Conservation (phyloP, 179 eudicot species). For the Amaranthus tricolor region DNA sequence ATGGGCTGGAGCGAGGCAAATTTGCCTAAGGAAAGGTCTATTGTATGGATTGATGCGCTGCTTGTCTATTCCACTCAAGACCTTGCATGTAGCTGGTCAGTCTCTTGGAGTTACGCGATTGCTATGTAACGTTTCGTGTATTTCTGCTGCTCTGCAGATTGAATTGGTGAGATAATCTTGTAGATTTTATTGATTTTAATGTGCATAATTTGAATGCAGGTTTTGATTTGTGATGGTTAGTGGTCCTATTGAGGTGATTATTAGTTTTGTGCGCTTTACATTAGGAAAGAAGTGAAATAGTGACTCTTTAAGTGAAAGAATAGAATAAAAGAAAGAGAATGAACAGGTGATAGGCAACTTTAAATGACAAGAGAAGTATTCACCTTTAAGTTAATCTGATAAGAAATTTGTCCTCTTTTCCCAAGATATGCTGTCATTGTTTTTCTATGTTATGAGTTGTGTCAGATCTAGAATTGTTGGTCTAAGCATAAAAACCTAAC, state of each 20-base stretch:
- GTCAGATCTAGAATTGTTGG: not conserved
- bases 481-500: not conserved
- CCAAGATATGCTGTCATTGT: not conserved
- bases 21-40: slow-evolving; percentile 66
- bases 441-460: not conserved
- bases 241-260: not conserved
- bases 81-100: slow-evolving; percentile 66
- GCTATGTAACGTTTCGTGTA: slow-evolving; percentile 59
- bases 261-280: not conserved
- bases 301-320: not conserved
- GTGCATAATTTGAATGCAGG: not conserved
- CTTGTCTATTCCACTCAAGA: slow-evolving; percentile 65
- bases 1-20: slow-evolving; percentile 73
- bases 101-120: slow-evolving; percentile 58
- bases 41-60: slow-evolving; percentile 68
- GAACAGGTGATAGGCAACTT: not conserved
- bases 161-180: slow-evolving; percentile 58
- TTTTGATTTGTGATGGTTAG: not conserved
- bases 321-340: not conserved
- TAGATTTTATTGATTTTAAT: not conserved
- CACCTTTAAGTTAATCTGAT: not conserved
- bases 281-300: not conserved
- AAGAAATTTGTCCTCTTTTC: not conserved
- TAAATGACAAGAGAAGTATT: not conserved
- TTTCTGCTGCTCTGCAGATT: slow-evolving; percentile 67